phyloP scores from a whole-genome alignment of 139 green algal genomes.

The Coelastrella sp. region DNA sequence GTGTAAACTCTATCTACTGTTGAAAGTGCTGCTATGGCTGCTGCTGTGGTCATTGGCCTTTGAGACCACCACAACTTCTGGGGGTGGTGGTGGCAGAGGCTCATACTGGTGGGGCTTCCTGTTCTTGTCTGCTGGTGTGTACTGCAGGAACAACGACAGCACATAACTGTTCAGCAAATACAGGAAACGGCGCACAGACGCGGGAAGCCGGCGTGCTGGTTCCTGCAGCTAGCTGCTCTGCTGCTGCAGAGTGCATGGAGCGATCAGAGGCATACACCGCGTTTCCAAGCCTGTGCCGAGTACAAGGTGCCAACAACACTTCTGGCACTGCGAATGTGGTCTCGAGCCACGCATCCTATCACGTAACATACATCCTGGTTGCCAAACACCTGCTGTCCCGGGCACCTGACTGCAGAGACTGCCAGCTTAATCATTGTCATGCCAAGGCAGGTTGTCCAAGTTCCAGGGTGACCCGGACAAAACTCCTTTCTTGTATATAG shows the following conservation, averaged over 20 bases:
- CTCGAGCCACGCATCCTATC: no score
- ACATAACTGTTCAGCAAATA: not conserved
- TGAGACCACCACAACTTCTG: conserved; percentile 60
- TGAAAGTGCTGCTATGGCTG: not conserved
- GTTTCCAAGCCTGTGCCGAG: no score
- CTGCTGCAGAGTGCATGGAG: no score
- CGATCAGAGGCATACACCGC: no score
- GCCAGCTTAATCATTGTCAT: no score
- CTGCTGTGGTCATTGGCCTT: conserved; percentile 16
- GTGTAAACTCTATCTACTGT: not conserved
- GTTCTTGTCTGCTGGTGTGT: conserved; percentile 56
- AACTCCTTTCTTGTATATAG: not conserved
- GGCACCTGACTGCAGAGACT: no score
- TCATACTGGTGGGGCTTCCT: conserved; percentile 62
- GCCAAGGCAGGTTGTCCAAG: no score
- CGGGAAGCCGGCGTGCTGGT: not conserved
- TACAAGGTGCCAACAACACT: no score
- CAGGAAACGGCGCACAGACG: not conserved
- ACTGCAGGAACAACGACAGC: conserved; percentile 7
- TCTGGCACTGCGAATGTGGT: no score
- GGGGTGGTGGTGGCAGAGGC: conserved; percentile 61
- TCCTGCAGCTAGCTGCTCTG: no score
- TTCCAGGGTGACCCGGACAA: not conserved
- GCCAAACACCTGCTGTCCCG: no score
- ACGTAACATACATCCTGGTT: no score